Evolutionary conservation across 495 filamentous ascomycete genomes (phyloP).

Genomic region (Xylaria sp.): DNA sequence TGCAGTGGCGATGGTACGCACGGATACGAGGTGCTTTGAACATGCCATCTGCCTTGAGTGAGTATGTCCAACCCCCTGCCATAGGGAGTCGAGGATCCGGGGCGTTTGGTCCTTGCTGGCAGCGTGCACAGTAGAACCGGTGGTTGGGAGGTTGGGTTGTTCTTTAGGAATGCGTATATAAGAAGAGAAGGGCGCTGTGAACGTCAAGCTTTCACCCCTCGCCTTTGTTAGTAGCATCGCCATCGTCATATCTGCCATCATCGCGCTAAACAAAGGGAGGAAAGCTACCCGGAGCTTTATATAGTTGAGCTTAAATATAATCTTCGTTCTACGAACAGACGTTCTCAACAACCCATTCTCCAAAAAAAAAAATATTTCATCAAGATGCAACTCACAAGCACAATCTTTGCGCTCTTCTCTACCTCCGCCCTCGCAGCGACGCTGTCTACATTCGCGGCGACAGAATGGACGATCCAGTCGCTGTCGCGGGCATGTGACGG

Average conservation of each 20-base stretch:
- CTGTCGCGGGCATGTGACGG: conserved; percentile 58
- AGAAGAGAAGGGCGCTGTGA: background rate
- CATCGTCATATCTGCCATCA: conserved; percentile 6
- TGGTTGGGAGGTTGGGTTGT: background rate
- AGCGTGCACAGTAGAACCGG: background rate
- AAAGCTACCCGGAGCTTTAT: background rate
- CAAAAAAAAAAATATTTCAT: conserved; percentile 9
- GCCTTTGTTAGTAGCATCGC: conserved; percentile 17
- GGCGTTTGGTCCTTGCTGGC: conserved; percentile 8
- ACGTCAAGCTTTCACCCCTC: background rate
- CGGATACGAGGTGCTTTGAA: conserved; percentile 22
- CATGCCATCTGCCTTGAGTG: conserved; percentile 1
- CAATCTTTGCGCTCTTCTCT: conserved; percentile 48
- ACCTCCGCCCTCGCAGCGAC: conserved; percentile 50
- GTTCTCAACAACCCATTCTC: background rate
- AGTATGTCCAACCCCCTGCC: conserved; percentile 14
- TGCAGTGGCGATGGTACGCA: conserved; percentile 13
- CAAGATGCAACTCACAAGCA: conserved; percentile 57
- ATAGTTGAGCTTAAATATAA: conserved; percentile 14
- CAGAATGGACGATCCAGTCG: conserved; percentile 56
- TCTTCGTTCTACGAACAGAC: background rate
- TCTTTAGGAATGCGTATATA: conserved; percentile 6
- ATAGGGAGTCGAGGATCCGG: background rate
- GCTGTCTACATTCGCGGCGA: conserved; percentile 44
- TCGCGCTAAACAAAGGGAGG: background rate